A percentile compares a stretch with the other conserved stretches of the same genome.
phyloP scores from a whole-genome alignment of 129 eudicot genomes.

The Flaveria sonorensis region DNA sequence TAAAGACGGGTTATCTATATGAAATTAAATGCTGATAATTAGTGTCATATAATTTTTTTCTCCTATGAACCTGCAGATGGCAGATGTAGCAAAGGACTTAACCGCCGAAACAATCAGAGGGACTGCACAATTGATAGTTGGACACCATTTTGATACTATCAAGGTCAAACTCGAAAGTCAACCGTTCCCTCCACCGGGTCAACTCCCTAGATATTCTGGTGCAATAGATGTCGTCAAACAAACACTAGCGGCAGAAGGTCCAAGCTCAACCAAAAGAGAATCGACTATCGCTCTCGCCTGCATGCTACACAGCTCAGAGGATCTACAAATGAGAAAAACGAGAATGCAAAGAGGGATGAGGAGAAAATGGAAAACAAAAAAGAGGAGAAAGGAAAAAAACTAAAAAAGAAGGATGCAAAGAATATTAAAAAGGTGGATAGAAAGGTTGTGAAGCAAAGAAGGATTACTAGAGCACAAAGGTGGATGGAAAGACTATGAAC shows the following conservation, averaged over 20 bases:
- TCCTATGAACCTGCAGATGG: slow-evolving; percentile 57
- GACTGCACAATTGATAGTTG: slow-evolving; percentile 76
- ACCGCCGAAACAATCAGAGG: slow-evolving; percentile 91
- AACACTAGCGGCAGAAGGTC: slow-evolving; percentile 95
- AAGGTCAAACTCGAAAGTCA: slow-evolving; percentile 98
- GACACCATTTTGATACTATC: slow-evolving; percentile 95
- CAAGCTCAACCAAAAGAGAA: too few species aligned
- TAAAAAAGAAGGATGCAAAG: too few species aligned
- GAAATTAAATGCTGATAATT: neutral
- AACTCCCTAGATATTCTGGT: slow-evolving; percentile 73
- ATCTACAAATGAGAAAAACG: too few species aligned
- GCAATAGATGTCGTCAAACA: slow-evolving; percentile 91
- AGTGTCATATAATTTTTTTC: neutral
- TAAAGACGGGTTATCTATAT: neutral
- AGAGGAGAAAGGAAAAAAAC: too few species aligned
- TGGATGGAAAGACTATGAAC: too few species aligned
- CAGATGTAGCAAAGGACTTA: slow-evolving; percentile 83
- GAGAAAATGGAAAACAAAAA: too few species aligned
- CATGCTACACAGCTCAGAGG: too few species aligned
- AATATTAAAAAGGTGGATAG: too few species aligned
- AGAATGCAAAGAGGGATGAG: too few species aligned
- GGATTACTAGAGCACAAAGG: too few species aligned
- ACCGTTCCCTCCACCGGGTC: slow-evolving; percentile 80
- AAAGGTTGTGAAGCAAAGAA: too few species aligned
- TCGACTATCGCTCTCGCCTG: too few species aligned